Conservation (phyloP, 257 asterid genomes). For the Nicotiana paniculata region DNA sequence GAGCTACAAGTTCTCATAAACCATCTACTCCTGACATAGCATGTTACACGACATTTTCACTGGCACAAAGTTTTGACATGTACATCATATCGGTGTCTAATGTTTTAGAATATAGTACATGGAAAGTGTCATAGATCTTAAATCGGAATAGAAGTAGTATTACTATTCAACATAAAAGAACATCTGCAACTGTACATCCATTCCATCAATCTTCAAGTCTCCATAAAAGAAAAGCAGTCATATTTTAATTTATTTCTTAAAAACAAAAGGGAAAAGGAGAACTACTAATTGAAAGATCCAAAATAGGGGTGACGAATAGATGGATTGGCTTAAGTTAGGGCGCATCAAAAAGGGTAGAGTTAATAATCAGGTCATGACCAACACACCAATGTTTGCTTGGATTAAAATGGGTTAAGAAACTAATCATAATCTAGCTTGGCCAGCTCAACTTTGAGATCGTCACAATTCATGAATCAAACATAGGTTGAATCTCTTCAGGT, state of each 20-base stretch:
- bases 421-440: not conserved
- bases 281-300: not conserved
- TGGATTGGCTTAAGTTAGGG: not conserved
- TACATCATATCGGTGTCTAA: not conserved
- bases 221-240: not conserved
- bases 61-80: not conserved
- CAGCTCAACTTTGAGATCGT: not conserved
- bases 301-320: not conserved
- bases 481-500: not conserved
- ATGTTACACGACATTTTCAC: not conserved
- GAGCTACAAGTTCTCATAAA: not conserved
- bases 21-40: not conserved
- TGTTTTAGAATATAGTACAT: not conserved
- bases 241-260: not conserved
- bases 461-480: not conserved
- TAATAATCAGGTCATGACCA: not conserved
- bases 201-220: not conserved
- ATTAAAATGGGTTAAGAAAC: not conserved
- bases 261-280: not conserved
- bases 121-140: not conserved
- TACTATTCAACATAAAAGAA: not conserved
- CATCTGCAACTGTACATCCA: not conserved
- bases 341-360: not conserved
- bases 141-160: not conserved
- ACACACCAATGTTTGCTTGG: not conserved